Base-by-base conservation (phyloP, 345 rosid genomes). In the Aethionema arabicum region DNA sequence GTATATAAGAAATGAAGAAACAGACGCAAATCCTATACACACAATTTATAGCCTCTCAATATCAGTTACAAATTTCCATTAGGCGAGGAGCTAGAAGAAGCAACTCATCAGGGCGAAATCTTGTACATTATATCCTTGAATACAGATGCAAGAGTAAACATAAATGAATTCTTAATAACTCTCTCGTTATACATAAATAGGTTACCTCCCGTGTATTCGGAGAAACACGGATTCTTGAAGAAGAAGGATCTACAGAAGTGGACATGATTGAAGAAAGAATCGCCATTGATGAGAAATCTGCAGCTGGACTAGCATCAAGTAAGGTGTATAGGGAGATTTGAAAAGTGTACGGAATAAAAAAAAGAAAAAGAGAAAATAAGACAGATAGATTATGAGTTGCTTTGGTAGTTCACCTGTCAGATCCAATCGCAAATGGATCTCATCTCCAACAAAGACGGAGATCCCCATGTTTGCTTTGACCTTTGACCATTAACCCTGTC, bases 371-470 rank as follows among this genome's bases (percentile, higher is more conserved):
- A 60, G 67, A 10, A 35, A 35, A 60, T 5, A 60, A 47, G 43
- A 61, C 65, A 47, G 55, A 27, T 36, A 14, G 55, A 46, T 55
- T 46, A 33, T 60, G 35, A 6, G 65, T 47, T 60, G 65, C n/a
- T 47, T 54, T 45, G 37, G 65, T 61, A 61, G 65, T 48, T 61
- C 37, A 61, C 54, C 65, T 61, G 65, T 61, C 65, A 52, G 68
- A 76, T 67, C 76, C 42, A 73, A 43, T 57, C 52, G 52, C 70
- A 62, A 43, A 38, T 61, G 69, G 61, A 46, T 56, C 65, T 61
- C 65, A 61, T 47, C 65, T 77, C 81, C 80, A 71, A 74, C 66
- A 79, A 79, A 74, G 78, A 72, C 82, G 82, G 82, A 73, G 82
- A 75, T 64, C 62, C 31, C 80, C 44, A 73, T 36, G 76, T 54